phyloP scores from a whole-genome alignment of 2,329 filamentous ascomycete species.

The Fusarium vanettenii region DNA sequence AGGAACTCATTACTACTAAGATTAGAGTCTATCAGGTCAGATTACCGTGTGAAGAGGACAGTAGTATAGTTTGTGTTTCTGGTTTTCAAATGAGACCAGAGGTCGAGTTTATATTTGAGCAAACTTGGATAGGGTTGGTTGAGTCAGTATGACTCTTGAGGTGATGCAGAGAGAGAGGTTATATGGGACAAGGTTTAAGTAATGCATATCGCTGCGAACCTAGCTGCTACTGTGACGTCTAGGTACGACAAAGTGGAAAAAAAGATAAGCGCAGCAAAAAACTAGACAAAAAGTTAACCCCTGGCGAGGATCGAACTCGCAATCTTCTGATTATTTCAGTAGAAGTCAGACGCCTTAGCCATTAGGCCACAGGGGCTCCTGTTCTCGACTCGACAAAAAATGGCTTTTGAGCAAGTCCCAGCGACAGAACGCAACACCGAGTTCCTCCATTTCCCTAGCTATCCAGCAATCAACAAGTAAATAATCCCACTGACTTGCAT shows the following conservation, averaged over 20 bases:
- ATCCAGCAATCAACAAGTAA: not conserved
- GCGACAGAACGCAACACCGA: not conserved
- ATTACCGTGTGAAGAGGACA: not conserved
- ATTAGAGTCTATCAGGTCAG: not conserved
- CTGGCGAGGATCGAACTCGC: not conserved
- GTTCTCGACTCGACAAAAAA: not conserved
- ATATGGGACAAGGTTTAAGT: not conserved
- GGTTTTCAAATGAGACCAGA: not conserved
- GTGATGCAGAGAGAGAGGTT: not conserved
- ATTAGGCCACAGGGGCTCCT: not conserved
- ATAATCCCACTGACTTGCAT: no score
- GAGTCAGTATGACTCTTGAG: not conserved
- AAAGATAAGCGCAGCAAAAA: not conserved
- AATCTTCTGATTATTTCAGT: not conserved
- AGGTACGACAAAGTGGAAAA: not conserved
- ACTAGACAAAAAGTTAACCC: not conserved
- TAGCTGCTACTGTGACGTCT: not conserved
- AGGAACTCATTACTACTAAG: not conserved
- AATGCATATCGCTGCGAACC: not conserved
- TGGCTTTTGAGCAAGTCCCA: not conserved
- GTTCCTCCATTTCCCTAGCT: no score
- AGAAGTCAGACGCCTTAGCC: not conserved
- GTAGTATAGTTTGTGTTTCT: not conserved
- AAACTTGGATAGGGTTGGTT: not conserved
- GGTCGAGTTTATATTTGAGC: not conserved